Evolutionary conservation across 306 rosid species (phyloP).

Genomic region (Oxytropis ochrocephala): DNA sequence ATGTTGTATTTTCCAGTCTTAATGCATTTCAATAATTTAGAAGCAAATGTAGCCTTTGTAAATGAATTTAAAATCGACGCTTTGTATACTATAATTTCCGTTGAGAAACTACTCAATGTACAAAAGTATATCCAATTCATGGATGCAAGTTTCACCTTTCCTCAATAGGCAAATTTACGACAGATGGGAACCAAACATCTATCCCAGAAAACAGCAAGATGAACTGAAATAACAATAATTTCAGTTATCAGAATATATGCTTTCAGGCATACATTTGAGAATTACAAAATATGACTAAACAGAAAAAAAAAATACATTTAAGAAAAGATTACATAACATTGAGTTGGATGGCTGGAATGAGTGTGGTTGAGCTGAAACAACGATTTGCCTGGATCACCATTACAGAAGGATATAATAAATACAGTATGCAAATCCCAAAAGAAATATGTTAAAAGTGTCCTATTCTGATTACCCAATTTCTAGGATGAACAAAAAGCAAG

Average conservation of each 20-base stretch:
- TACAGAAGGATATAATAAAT: conserved; percentile 19
- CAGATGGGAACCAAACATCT: not conserved
- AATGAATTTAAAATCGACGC: not conserved
- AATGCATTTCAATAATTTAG: not conserved
- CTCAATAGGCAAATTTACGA: not conserved
- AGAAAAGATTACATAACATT: conserved; percentile 4
- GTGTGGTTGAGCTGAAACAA: conserved; percentile 6
- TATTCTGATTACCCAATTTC: conserved; percentile 23
- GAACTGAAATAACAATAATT: not conserved
- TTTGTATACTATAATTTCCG: not conserved
- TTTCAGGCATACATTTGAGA: conserved; percentile 14
- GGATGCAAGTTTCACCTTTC: not conserved
- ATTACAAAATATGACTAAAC: conserved; percentile 3
- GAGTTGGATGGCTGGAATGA: not conserved
- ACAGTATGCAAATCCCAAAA: conserved; percentile 12
- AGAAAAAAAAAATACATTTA: not conserved
- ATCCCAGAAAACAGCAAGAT: not conserved
- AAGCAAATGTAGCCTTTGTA: not conserved
- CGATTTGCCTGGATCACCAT: conserved; percentile 26
- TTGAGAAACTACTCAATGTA: not conserved
- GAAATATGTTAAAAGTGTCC: conserved; percentile 14
- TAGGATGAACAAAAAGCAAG: conserved; percentile 24
- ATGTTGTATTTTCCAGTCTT: no score
- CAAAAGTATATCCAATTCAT: not conserved
- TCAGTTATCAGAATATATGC: conserved; percentile 4